Base-by-base conservation (phyloP, 2,329 filamentous ascomycete species). In the Fusarium kyushuense region DNA sequence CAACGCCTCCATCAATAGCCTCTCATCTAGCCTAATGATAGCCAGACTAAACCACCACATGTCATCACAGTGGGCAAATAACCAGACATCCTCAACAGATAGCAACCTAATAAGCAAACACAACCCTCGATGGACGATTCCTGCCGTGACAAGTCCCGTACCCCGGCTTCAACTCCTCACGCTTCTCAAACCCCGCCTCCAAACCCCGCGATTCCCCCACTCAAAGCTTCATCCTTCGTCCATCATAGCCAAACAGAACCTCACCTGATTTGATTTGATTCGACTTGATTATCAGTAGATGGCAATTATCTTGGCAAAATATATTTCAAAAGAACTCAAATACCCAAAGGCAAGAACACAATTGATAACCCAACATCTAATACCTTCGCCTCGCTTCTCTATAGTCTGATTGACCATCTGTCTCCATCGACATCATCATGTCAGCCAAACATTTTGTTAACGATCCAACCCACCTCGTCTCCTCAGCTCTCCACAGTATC, bases 371-470 rank as follows among this genome's bases (percentile, higher is more conserved):
- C 25, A 29, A 25, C 40, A 27, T 29, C 33, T 40, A 38, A 43
- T 27, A 38, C 25, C 40, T 33, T n/a, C n/a, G n/a, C n/a, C 43
- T 36, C 11, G 32, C 30, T 27, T 41, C 40, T 42, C 23, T n/a
- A 47, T 48, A 64, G 36, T 38, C 25, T 33, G 13, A 30, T 43
- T 59, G 53, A 59, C 16, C 35, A 58, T 63, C 40, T 40, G 7
- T 45, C 25, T 35, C 21, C 29, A 13, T 35, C 29, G 33, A 40
- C 69, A 75, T 53, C 70, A 75, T 36, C 70, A 83, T 83, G 81
- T 87, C 87, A 32, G 77, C 84, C 63, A 96, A 96, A 83, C 94
- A 97, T 82, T 97, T 97, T 84, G 89, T 97, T 83, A 89, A 93
- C 78, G 92, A 96, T 77, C 89, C 94, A 41, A 88, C 89, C 54